Evolutionary conservation across 345 rosid genomes (phyloP), one percentile per base, ranked within the genome.

Genomic region (Rhizophora mangle): DNA sequence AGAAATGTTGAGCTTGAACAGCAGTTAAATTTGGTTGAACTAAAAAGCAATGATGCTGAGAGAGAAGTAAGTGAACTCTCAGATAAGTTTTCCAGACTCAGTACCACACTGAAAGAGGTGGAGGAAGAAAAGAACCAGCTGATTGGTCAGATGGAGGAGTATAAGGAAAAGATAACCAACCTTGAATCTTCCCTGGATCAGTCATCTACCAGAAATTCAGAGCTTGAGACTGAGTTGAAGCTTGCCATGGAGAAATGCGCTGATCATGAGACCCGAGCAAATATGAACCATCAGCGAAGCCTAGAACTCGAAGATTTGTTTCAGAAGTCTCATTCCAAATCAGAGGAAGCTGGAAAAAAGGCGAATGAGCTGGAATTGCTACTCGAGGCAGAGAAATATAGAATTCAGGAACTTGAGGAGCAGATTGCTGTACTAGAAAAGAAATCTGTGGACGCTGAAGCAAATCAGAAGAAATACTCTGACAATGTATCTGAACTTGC

Each of bases 371-470:
- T 96, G 76, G 97, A 88, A 74, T 78, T 96, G 89, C 78, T 96
- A 58, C 98, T 92, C 24, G 91, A 89, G 82, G 82, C 99, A n/a
- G 95, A 89, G 77, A 92, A 90, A 64, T 82, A 80, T 76, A 87
- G 92, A 80, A 96, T 88, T 72, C 95, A 89, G 78, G 98, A 96
- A 75, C 97, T 90, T 68, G 97, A 89, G 76, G 97, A 90, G 76
- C 96, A 89, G 78, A 67, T 86, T 62, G 74, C 82, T 71, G 54
- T 79, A 46, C 70, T 92, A 55, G 92, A 92, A 78, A 96, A 82
- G 83, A 92, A 88, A 80, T 80, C 74, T 36, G 83, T 62, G 10
- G 89, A 85, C 46, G 77, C 89, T 31, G 99, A 92, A 79, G 86
- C 82, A 31, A 88, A 86, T 54, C 82, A 90, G 46, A 80, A 81